A percentile compares a stretch with the other conserved stretches of the same genome.
Evolutionary conservation across 345 rosid genomes (phyloP).

Genomic region (Citrus maxima): DNA sequence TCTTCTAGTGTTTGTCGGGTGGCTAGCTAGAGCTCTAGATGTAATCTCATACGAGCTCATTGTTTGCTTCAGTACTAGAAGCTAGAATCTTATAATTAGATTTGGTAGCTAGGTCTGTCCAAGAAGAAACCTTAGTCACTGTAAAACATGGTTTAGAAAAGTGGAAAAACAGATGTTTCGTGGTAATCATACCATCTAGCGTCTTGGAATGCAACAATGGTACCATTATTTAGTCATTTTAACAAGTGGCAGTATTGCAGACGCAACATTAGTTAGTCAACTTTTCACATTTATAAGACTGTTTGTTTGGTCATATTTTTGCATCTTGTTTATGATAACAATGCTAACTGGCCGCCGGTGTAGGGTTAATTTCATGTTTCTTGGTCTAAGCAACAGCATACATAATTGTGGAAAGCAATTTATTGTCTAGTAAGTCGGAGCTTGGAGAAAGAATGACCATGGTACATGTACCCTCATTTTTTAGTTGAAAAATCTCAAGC

Average conservation of each 20-base stretch:
- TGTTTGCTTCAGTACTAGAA: not conserved
- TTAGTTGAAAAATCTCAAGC: no score
- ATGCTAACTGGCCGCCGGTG: not conserved
- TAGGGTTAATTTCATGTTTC: not conserved
- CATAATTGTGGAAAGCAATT: not conserved
- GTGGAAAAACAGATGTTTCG: not conserved
- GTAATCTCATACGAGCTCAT: not conserved
- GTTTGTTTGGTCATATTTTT: not conserved
- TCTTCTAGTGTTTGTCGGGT: not conserved
- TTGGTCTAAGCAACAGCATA: not conserved
- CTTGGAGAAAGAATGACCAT: no score
- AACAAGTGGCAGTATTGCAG: not conserved
- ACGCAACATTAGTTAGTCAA: constrained; percentile 1
- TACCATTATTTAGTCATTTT: not conserved
- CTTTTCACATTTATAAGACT: not conserved
- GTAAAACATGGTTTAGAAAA: not conserved
- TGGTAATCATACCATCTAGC: not conserved
- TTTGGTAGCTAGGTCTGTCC: not conserved
- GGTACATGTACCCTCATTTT: no score
- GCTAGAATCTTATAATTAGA: not conserved
- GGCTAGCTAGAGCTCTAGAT: not conserved
- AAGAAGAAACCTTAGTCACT: not conserved
- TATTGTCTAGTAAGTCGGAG: no score
- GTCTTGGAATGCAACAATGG: not conserved
- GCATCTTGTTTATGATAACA: not conserved